Conservation (phyloP, 2,329 filamentous ascomycete species). For the Piedraia hortae region DNA sequence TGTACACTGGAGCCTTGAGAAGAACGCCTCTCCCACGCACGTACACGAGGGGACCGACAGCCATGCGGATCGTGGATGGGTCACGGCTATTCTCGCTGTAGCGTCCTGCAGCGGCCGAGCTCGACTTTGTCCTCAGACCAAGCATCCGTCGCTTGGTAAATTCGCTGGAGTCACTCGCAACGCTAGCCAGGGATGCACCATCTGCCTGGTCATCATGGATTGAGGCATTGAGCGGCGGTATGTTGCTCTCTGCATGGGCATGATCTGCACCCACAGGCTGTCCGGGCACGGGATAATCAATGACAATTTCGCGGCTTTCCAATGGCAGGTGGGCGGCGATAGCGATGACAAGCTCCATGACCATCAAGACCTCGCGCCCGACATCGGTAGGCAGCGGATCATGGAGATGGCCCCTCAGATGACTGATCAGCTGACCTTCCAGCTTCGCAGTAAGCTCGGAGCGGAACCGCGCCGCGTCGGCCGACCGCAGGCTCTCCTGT, state of each 20-base stretch:
- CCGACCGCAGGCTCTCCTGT: conserved; percentile 36
- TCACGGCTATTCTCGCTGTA: too few relatives aligned
- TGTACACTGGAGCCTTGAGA: conserved; percentile 22
- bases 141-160: conserved; percentile 6
- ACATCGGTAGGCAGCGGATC: conserved; percentile 55
- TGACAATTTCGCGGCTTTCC: conserved; percentile 70
- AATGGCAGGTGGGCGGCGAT: conserved; percentile 67
- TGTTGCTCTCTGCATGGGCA: conserved; percentile 56
- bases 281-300: conserved; percentile 63
- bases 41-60: conserved; percentile 20
- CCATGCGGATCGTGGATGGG: too few relatives aligned
- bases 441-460: conserved; percentile 27
- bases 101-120: too few relatives aligned
- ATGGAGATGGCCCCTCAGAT: conserved; percentile 44
- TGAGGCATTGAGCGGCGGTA: conserved; percentile 19
- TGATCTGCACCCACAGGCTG: conserved; percentile 38
- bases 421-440: conserved; percentile 40
- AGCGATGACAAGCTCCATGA: conserved; percentile 67
- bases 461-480: conserved; percentile 37
- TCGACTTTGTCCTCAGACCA: too few relatives aligned
- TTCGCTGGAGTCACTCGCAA: conserved; percentile 12
- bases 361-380: conserved; percentile 73
- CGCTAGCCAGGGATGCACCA: conserved; percentile 14
- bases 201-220: conserved; percentile 18
- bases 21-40: conserved; percentile 22